Percentiles rank a stretch among this genome's conserved stretches.
These are phyloP conservation scores for barrel medic (Medicago truncatula) DNA, from an alignment of 306 rosid genomes.

Conservation along the genomic window DNA sequence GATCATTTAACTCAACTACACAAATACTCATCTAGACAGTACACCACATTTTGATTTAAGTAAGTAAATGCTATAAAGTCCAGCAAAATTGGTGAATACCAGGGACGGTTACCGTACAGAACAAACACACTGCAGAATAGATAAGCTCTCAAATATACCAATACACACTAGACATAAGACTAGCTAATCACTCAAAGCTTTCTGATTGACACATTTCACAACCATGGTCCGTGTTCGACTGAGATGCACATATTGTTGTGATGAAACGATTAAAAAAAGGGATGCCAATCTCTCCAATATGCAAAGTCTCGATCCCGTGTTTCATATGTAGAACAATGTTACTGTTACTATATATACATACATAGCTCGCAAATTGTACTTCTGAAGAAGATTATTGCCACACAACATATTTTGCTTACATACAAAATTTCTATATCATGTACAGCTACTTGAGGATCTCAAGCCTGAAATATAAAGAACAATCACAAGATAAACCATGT, in stretches of 20 bases:
- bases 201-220: background rate
- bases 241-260: background rate
- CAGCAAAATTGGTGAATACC: too few relatives aligned
- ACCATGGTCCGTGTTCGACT: background rate
- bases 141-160: too few relatives aligned
- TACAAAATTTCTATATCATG: constrained; percentile 33
- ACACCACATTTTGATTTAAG: too few relatives aligned
- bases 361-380: background rate
- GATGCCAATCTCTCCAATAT: background rate
- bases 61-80: too few relatives aligned
- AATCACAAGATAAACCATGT: constrained; percentile 15
- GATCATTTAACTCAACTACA: too few relatives aligned
- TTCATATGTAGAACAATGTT: background rate
- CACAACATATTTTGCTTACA: background rate
- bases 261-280: background rate
- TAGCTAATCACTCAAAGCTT: background rate
- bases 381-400: constrained; percentile 7
- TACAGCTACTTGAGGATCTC: constrained; percentile 22
- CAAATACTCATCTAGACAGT: too few relatives aligned
- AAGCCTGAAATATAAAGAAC: constrained; percentile 20
- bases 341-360: background rate
- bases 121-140: too few relatives aligned
- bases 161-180: too few relatives aligned
- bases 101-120: too few relatives aligned
- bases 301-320: background rate